Evolutionary conservation across 2,329 filamentous ascomycete species (phyloP), one percentile per base, ranked within the genome.

Genomic region (Botrytis medusae): DNA sequence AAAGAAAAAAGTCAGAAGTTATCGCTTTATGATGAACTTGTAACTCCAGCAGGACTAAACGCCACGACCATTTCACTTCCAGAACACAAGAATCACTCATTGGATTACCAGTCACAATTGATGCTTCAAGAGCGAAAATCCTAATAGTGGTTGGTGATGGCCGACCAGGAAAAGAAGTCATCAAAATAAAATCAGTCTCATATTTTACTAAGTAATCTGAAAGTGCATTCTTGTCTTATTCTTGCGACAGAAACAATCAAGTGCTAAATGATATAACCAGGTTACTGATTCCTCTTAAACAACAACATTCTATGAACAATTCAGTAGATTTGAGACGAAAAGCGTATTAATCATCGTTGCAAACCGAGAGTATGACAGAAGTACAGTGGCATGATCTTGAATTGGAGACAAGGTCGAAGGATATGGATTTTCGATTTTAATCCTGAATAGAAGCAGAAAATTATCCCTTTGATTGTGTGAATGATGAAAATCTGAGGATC

Each of bases 21-120:
- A 4, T 14, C 48, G 4, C 48, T 51, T 9, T 25, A 14, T n/a
- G 48, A n/a, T 51, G 4, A 25, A 14, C 25, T 51, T 51, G 48
- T n/a, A n/a, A 25, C 22, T 25, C 22, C 25, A 48, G 22, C 22
- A 48, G 25, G 46, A 48, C 46, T 25, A 48, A 51, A 25, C 46
- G 10, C 10, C 12, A 51, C 48, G 0, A 51, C 10, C 1, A 51
- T 7, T 2, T 51, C 4, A 14, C 12, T 0, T 12, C 48, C 0
- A n/a, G n/a, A 7, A 2, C 48, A 51, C 25, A n/a, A 51, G 0
- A 51, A 4, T 1, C 44, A 51, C 48, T n/a, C 12, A 7, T 14
- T 14, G 25, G 25, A n/a, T 9, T 7, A 51, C 10, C 4, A 9
- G n/a, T 7, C 10, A 4, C 4, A 51, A 14, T 51, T 51, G 12